Conservation (phyloP, 2,329 filamentous ascomycete species). For the Chaetomiaceae sp. region DNA sequence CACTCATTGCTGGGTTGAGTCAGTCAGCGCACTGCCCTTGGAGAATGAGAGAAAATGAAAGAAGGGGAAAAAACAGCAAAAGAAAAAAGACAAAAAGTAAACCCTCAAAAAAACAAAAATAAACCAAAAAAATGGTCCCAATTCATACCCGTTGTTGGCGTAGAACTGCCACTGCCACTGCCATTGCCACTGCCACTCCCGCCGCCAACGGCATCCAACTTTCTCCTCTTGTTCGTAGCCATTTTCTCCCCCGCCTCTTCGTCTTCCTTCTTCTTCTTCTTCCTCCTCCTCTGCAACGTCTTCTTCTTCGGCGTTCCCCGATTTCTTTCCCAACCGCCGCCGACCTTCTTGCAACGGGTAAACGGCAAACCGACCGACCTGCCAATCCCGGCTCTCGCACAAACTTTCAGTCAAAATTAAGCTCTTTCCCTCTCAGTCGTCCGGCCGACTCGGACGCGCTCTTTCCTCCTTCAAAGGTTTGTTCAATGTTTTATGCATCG, state of each 20-base stretch:
- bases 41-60: too few relatives aligned
- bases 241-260: conserved; percentile 19
- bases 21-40: conserved; percentile 16
- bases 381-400: too few relatives aligned
- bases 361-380: too few relatives aligned
- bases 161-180: conserved; percentile 11
- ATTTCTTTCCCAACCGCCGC: too few relatives aligned
- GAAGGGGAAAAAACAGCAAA: too few relatives aligned
- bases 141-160: conserved; percentile 19
- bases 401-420: neutral
- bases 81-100: too few relatives aligned
- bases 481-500: neutral
- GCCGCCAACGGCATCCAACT: conserved; percentile 28
- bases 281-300: neutral
- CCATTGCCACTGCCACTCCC: conserved; percentile 7
- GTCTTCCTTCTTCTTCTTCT: neutral
- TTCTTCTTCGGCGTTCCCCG: neutral
- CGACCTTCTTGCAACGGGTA: too few relatives aligned
- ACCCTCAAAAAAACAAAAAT: too few relatives aligned
- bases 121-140: too few relatives aligned
- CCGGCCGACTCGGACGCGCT: neutral
- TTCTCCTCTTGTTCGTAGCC: conserved; percentile 35
- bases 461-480: neutral
- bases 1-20: conserved; percentile 33
- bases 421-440: neutral